Evolutionary conservation across 1,284 basidiomycete species (phyloP), one percentile per base, ranked within the genome.

Genomic region (Moesziomyces aphidis): DNA sequence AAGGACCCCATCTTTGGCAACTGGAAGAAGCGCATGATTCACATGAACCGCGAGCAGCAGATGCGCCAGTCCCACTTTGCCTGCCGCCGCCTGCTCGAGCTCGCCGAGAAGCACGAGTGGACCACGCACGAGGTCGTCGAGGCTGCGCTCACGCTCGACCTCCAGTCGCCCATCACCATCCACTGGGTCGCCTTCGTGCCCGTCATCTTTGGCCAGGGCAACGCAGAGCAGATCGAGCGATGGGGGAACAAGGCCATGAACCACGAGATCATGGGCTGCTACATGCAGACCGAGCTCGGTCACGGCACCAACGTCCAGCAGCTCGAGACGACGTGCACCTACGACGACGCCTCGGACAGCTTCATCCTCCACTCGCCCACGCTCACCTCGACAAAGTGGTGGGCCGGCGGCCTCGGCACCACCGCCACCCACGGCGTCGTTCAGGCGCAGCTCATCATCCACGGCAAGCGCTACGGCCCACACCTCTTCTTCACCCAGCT

Each of bases 351-450:
- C n/a, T 89, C 88, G 0, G 86, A 89, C 63, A 89, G 91, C 77
- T 93, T 93, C 73, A 89, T 91, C 58, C 89, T 94, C 39, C 87
- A 93, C 82, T 91, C 91, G 0, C 92, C 92, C 0, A 91, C 90
- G 0, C 79, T 92, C 49, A 92, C 91, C 2, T 90, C 90, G 55
- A 89, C 88, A 58, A 94, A 94, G 82, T 94, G 92, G 92, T 94
- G 92, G 92, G 79, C 79, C 2, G 81, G 92, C 90, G 17, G 90
- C 0, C 85, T 92, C 9, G 92, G 90, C 1, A 89, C 90, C 83
- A 90, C 90, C 0, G 89, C 91, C 0, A 93, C 92, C 0, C 92
- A 93, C 82, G 91, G 91, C 11, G 88, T 92, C 19, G 89, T 93
- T 0, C 91, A 93, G 78, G 92, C 92, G 1, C 89, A 91, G 68